A percentile compares a stretch with the other conserved stretches of the same genome.
These are phyloP conservation scores for Trametes villosa DNA, from an alignment of 768 basidiomycete species.

Conservation along the genomic window DNA sequence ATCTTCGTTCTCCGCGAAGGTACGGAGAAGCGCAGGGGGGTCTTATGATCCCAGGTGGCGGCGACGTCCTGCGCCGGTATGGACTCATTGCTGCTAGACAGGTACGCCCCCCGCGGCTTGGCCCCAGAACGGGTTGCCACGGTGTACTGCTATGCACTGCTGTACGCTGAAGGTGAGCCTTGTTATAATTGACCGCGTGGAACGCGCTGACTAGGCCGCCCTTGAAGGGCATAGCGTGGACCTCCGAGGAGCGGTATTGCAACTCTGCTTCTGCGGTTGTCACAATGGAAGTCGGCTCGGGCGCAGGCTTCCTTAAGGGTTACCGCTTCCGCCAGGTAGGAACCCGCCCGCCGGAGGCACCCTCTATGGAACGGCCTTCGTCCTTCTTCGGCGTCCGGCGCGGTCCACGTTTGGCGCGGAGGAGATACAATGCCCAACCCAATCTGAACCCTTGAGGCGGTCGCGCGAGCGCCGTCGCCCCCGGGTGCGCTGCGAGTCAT, in stretches of 20 bases:
- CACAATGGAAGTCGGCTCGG: conserved; percentile 11
- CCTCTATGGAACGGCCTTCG: not conserved
- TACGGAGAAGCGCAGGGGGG: conserved; percentile 9
- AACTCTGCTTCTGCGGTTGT: not conserved
- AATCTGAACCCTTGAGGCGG: conserved; percentile 16
- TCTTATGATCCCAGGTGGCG: conserved; percentile 8
- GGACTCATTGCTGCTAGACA: not conserved
- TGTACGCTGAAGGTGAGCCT: not conserved
- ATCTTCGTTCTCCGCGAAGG: conserved; percentile 6
- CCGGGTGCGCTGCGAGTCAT: conserved; percentile 1
- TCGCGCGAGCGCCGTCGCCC: not conserved
- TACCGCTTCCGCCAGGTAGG: conserved; percentile 9
- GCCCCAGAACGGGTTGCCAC: not conserved
- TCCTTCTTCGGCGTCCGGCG: not conserved
- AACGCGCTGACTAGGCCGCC: not conserved
- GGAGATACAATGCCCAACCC: conserved; percentile 19
- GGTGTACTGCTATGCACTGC: not conserved
- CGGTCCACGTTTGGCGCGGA: conserved; percentile 13
- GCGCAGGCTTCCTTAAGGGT: conserved; percentile 11
- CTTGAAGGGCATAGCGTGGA: conserved; percentile 6
- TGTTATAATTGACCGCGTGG: not conserved
- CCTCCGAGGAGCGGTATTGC: conserved; percentile 10
- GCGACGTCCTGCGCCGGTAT: conserved; percentile 2
- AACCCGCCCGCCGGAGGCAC: conserved; percentile 14
- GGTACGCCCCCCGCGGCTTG: not conserved